phyloP scores from a whole-genome alignment of 192 early-diverging fungal genomes.

The Pilobolus umbonatus region DNA sequence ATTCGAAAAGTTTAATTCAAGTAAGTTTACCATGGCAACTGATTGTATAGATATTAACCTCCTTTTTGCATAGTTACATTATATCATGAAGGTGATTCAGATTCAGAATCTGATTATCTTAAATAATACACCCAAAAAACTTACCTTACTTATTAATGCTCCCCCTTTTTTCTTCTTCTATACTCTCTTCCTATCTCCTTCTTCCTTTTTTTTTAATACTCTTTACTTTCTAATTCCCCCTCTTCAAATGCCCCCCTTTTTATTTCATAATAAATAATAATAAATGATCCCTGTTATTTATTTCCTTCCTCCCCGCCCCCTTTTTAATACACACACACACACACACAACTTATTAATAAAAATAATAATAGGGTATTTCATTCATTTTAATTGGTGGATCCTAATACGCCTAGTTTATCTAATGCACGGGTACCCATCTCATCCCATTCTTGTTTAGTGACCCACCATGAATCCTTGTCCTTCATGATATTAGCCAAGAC shows the following conservation, averaged over 20 bases:
- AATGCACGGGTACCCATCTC: conserved; percentile 80
- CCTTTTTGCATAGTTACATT: conserved; percentile 47
- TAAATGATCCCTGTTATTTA: background rate
- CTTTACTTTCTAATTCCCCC: conserved; percentile 1
- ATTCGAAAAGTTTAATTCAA: conserved; percentile 57
- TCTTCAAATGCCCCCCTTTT: background rate
- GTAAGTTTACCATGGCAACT: conserved; percentile 17
- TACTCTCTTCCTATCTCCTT: background rate
- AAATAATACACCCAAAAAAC: background rate
- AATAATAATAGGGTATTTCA: background rate
- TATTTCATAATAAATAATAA: background rate
- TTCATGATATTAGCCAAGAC: conserved; percentile 96
- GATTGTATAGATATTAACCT: conserved; percentile 6
- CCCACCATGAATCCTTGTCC: conserved; percentile 84
- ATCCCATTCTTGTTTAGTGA: conserved; percentile 91
- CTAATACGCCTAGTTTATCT: conserved; percentile 45
- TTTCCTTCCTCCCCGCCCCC: background rate
- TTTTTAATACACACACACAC: too few relatives aligned
- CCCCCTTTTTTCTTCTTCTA: background rate
- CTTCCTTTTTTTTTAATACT: background rate
- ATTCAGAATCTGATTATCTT: conserved; percentile 18
- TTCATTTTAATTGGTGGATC: conserved; percentile 18
- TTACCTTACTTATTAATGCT: background rate
- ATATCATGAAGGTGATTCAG: conserved; percentile 55
- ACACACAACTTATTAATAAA: background rate